Evolutionary conservation across 768 basidiomycete species (phyloP).

Genomic region (Tulasnella sp.): DNA sequence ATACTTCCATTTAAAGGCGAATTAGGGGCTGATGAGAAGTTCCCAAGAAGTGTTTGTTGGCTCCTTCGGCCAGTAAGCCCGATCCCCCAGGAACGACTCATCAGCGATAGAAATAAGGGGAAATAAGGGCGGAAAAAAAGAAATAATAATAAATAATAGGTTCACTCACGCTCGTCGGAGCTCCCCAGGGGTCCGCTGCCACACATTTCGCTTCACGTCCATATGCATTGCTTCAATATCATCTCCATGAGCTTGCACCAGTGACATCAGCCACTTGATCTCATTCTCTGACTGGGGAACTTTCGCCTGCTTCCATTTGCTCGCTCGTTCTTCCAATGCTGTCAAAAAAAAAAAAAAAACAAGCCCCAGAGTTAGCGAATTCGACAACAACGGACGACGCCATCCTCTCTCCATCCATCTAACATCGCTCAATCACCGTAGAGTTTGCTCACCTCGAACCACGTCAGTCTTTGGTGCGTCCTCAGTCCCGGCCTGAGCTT

Average conservation of each 20-base stretch:
- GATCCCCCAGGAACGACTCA: neutral
- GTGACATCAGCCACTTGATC: slow-evolving; percentile 50
- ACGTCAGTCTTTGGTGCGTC: slow-evolving; percentile 39
- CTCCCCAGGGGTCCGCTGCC: slow-evolving; percentile 79
- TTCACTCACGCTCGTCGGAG: slow-evolving; percentile 34
- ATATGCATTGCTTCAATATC: slow-evolving; percentile 70
- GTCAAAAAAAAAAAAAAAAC: neutral
- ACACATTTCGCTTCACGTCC: slow-evolving; percentile 70
- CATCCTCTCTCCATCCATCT: too few species aligned
- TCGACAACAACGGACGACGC: neutral
- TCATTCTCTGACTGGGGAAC: slow-evolving; percentile 68
- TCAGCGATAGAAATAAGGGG: neutral
- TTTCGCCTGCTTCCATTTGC: slow-evolving; percentile 37
- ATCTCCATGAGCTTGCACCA: slow-evolving; percentile 61
- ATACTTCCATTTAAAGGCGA: neutral
- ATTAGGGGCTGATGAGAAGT: neutral
- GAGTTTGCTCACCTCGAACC: slow-evolving; percentile 30
- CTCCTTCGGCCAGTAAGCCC: neutral
- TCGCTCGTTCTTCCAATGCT: slow-evolving; percentile 60
- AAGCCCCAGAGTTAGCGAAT: too few species aligned
- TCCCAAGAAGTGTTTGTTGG: neutral
- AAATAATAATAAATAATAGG: neutral
- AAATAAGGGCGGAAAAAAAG: too few species aligned
- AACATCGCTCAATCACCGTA: slow-evolving; percentile 8
- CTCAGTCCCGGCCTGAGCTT: neutral